phyloP scores from a whole-genome alignment of 139 green algal genomes.

The Micromonas commoda region DNA sequence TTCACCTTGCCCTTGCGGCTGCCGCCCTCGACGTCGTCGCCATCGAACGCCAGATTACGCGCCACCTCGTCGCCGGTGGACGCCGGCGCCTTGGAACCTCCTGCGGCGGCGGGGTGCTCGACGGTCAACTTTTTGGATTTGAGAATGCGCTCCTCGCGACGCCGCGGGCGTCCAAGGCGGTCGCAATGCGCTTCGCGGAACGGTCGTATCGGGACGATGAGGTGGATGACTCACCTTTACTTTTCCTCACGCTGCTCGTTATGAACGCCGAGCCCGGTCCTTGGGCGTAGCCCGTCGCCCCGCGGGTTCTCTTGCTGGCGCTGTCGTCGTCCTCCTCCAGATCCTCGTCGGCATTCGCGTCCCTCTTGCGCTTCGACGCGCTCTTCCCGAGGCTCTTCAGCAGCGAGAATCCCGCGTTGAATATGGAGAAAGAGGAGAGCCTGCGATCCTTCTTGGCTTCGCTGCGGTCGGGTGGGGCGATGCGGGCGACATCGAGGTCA shows the following conservation, averaged over 20 bases:
- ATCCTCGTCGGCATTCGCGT: background rate
- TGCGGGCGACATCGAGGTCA: too few relatives aligned
- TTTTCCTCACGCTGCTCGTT: slow-evolving; percentile 20
- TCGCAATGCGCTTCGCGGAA: background rate
- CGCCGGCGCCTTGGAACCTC: background rate
- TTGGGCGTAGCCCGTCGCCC: too few relatives aligned
- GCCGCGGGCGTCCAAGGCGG: background rate
- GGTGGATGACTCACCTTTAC: too few relatives aligned
- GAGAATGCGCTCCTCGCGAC: background rate
- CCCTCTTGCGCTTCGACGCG: background rate
- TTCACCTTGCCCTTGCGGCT: background rate
- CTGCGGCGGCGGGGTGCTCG: background rate
- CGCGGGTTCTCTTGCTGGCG: too few relatives aligned
- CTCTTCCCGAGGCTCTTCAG: background rate
- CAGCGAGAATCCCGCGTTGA: background rate
- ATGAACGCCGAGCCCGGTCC: slow-evolving; percentile 13
- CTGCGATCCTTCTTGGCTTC: background rate
- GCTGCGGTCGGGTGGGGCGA: background rate
- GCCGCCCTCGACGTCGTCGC: background rate
- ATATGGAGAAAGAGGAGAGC: background rate
- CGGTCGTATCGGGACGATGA: too few relatives aligned
- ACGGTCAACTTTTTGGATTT: background rate
- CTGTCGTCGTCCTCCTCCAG: background rate
- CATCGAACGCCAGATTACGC: background rate
- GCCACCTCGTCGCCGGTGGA: background rate